phyloP scores from a whole-genome alignment of 495 filamentous ascomycete species.

The Talaromyces adpressus region DNA sequence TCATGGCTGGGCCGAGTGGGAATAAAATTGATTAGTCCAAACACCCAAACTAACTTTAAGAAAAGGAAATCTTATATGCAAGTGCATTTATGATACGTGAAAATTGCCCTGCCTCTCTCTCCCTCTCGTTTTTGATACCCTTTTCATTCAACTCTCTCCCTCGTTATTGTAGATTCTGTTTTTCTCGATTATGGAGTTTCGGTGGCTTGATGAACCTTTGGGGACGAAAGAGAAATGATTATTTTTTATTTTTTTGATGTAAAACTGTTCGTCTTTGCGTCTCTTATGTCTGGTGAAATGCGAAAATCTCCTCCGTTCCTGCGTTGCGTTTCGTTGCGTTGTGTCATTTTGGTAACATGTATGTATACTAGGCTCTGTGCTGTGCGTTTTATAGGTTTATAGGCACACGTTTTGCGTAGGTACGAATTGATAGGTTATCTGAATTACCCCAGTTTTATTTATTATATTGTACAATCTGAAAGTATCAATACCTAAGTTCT shows the following conservation, averaged over 20 bases:
- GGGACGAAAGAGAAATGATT: not conserved
- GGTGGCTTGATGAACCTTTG: not conserved
- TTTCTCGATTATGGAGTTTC: not conserved
- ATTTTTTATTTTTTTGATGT: not conserved
- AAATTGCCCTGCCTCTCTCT: not conserved
- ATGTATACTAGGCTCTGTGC: not conserved
- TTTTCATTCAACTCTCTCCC: not conserved
- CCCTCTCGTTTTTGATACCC: not conserved
- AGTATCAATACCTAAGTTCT: no score
- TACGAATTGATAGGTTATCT: no score
- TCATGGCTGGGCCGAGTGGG: conserved; percentile 7
- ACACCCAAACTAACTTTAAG: not conserved
- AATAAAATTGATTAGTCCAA: not conserved
- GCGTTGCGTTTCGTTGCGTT: not conserved
- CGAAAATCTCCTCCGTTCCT: not conserved
- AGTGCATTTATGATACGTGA: not conserved
- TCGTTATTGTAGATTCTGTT: not conserved
- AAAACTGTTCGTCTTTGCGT: no score
- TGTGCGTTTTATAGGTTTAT: no score
- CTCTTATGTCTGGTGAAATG: not conserved
- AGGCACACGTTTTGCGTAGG: no score
- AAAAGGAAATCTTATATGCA: not conserved
- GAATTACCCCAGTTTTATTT: no score
- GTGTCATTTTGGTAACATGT: not conserved
- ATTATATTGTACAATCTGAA: no score